Conservation (phyloP, 164 flowering plant genomes). For the Tetracentron sinense region DNA sequence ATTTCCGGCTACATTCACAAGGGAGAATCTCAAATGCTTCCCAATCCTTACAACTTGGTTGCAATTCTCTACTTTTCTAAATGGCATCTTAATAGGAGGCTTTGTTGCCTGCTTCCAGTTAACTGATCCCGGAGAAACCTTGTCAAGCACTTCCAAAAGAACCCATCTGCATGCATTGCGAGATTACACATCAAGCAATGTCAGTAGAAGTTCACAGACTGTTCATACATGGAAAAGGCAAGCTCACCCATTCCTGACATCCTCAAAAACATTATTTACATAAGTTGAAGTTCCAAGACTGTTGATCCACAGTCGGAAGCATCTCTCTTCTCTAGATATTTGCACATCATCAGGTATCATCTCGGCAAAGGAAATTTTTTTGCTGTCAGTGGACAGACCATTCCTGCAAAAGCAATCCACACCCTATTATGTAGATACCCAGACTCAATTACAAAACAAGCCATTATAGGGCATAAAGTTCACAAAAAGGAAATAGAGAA, state of each 20-base stretch:
- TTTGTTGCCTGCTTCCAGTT: constrained; percentile 90
- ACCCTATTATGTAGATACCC: not conserved
- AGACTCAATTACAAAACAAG: not conserved
- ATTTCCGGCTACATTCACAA: constrained; percentile 86
- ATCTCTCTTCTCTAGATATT: constrained; percentile 84
- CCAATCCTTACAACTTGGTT: constrained; percentile 85
- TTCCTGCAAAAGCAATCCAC: constrained; percentile 43
- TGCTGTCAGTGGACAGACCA: constrained; percentile 68
- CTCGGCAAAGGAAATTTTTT: constrained; percentile 75
- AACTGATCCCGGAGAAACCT: constrained; percentile 79
- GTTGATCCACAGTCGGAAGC: constrained; percentile 86
- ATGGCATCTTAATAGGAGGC: constrained; percentile 97
- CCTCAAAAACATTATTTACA: constrained; percentile 88
- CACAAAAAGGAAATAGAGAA: not conserved
- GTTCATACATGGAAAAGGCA: constrained; percentile 1
- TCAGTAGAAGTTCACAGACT: not conserved
- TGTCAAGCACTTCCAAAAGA: constrained; percentile 85
- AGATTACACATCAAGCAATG: constrained; percentile 6
- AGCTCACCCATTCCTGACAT: constrained; percentile 88
- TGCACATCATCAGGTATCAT: constrained; percentile 89
- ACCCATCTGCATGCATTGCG: constrained; percentile 70
- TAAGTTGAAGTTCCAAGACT: constrained; percentile 73
- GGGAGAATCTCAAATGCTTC: constrained; percentile 66
- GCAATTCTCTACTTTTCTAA: constrained; percentile 93
- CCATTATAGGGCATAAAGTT: not conserved